A percentile compares a stretch with the other conserved stretches of the same genome.
Conservation (phyloP, 2,329 filamentous ascomycete species). For the Alternaria gaisen region DNA sequence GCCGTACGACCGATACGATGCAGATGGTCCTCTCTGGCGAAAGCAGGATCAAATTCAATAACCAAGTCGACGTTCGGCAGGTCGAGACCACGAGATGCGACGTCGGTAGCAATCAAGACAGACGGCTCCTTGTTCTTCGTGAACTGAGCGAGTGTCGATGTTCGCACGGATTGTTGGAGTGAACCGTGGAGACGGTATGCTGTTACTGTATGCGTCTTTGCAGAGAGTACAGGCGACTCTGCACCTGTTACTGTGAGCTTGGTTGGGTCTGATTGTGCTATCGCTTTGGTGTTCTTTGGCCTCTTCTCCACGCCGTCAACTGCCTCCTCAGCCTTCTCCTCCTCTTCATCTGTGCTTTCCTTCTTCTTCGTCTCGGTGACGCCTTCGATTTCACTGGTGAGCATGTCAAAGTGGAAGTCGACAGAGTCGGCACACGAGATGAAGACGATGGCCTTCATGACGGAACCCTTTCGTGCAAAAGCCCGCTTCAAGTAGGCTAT, state of each 20-base stretch:
- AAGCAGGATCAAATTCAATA: slow-evolving; percentile 95
- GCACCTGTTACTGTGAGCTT: slow-evolving; percentile 66
- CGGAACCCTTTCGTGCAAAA: slow-evolving; percentile 86
- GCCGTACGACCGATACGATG: slow-evolving; percentile 95
- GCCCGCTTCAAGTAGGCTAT: slow-evolving; percentile 84
- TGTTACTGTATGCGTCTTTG: slow-evolving; percentile 77
- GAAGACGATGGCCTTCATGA: slow-evolving; percentile 97
- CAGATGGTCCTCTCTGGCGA: slow-evolving; percentile 90
- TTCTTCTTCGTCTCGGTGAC: slow-evolving; percentile 34
- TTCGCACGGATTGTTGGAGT: slow-evolving; percentile 85
- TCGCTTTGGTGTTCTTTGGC: slow-evolving; percentile 51
- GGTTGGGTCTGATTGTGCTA: slow-evolving; percentile 51
- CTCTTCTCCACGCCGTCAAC: slow-evolving; percentile 24
- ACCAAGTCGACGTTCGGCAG: slow-evolving; percentile 94
- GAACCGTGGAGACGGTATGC: slow-evolving; percentile 92
- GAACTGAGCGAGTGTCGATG: slow-evolving; percentile 84
- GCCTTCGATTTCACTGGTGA: slow-evolving; percentile 60
- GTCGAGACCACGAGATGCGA: slow-evolving; percentile 93
- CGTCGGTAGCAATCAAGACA: slow-evolving; percentile 91
- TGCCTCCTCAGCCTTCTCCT: slow-evolving; percentile 28
- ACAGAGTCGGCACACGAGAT: slow-evolving; percentile 97
- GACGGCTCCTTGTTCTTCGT: slow-evolving; percentile 76
- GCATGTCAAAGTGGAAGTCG: slow-evolving; percentile 91
- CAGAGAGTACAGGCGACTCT: slow-evolving; percentile 75
- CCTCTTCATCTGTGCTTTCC: slow-evolving; percentile 31